Base-by-base conservation (phyloP, 2,329 filamentous ascomycete species). In the Monilinia polystroma region DNA sequence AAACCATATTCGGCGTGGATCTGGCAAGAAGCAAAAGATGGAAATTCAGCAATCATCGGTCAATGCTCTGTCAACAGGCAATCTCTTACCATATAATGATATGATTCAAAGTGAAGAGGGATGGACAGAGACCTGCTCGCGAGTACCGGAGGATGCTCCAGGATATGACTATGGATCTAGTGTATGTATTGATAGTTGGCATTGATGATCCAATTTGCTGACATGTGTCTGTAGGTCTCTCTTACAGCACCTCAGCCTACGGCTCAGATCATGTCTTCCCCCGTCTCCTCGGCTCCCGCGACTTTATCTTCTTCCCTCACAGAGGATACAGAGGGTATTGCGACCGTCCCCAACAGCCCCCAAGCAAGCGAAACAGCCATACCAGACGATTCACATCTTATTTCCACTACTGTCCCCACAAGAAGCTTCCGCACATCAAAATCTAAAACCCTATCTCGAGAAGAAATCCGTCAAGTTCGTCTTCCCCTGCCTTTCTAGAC, bases 401-500 rank as follows among this genome's bases (percentile, higher is more conserved):
- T 8, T 26, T 14, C 45, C 29, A 60, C 43, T 4, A 60, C 29
- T 14, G 47, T 26, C 8, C 38, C 29, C 14, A 3, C 29, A 38
- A 60, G 8, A 18, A 38, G 7, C 3, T 38, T 26, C 4, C 20
- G 14, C 38, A 35, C 55, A 45, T 35, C 32, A 4, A 65, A 59
- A 26, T 38, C 20, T 14, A 59, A 41, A 59, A 12, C 43, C 20
- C 35, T 65, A n/a, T 65, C 63, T 4, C 53, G 54, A 26, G 53
- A 52, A 38, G 63, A 65, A 18, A 65, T 65, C 10, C 63, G 54
- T 51, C 29, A 59, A 38, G 63, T 65, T 59, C 23, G 54, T 29
- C 20, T 65, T 32, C 4, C 63, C 11, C 43, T 26, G 3, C 43
- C 53, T 12, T 26, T 51, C 23, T 11, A n/a, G 57, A 0, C 14